Conservation (phyloP, 352 stramenopile species). For the Phytophthora brassicae region DNA sequence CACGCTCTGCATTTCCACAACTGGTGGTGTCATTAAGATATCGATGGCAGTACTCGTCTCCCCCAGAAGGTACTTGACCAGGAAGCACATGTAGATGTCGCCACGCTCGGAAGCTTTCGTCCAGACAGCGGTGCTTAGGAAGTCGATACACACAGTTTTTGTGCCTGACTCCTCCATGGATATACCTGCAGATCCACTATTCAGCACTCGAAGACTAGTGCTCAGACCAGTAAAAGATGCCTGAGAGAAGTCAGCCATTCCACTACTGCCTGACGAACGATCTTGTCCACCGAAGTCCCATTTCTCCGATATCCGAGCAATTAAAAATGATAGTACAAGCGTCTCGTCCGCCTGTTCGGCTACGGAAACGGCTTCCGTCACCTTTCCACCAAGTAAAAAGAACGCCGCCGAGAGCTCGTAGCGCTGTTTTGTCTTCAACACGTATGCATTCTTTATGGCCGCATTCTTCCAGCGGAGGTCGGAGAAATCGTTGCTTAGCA, state of each 20-base stretch:
- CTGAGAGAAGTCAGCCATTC: constrained; percentile 29
- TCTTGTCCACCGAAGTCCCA: constrained; percentile 59
- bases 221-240: constrained; percentile 65
- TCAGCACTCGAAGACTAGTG: constrained; percentile 39
- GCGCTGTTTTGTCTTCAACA: constrained; percentile 85
- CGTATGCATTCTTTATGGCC: constrained; percentile 90
- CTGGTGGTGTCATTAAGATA: constrained; percentile 48
- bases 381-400: constrained; percentile 78
- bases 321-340: constrained; percentile 79
- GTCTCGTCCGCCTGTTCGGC: constrained; percentile 72
- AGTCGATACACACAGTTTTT: constrained; percentile 56
- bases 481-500: constrained; percentile 82
- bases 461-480: constrained; percentile 84
- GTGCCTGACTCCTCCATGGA: constrained; percentile 10
- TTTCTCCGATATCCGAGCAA: constrained; percentile 72
- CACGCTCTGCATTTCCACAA: constrained; percentile 56
- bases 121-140: constrained; percentile 61
- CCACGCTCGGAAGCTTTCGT: constrained; percentile 44
- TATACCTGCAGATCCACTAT: neutral
- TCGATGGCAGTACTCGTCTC: constrained; percentile 51
- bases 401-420: constrained; percentile 82
- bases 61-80: constrained; percentile 68
- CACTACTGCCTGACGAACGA: constrained; percentile 8
- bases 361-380: constrained; percentile 77
- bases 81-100: constrained; percentile 78